A percentile compares a stretch with the other conserved stretches of the same genome.
phyloP scores from a whole-genome alignment of 169 alveolate genomes.

The Gregarina niphandrodes region DNA sequence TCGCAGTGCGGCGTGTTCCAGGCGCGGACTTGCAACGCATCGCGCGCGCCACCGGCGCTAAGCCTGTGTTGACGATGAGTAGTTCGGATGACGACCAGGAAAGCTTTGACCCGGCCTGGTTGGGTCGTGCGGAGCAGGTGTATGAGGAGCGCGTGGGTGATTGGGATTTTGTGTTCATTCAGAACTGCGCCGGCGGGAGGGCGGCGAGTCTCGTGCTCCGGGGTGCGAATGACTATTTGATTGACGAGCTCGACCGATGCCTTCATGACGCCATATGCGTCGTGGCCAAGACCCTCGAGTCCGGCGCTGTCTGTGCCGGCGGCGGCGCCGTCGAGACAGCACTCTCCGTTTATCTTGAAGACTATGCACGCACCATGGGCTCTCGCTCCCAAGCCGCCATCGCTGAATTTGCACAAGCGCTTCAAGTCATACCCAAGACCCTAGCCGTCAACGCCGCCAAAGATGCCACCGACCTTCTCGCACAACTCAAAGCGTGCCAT shows the following conservation, averaged over 20 bases:
- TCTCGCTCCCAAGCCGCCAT: conserved; percentile 92
- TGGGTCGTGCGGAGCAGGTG: conserved; percentile 71
- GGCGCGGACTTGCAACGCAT: conserved; percentile 75
- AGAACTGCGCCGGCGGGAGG: conserved; percentile 55
- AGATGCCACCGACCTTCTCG: conserved; percentile 28
- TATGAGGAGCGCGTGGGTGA: conserved; percentile 89
- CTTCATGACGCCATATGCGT: conserved; percentile 92
- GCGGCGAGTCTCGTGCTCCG: conserved; percentile 18
- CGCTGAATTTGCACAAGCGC: conserved; percentile 92
- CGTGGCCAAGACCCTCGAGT: conserved; percentile 30
- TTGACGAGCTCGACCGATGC: conserved; percentile 87
- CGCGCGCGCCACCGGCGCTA: conserved; percentile 20
- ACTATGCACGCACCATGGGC: conserved; percentile 80
- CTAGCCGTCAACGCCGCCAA: conserved; percentile 94
- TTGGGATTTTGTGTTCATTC: conserved; percentile 78
- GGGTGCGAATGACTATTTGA: conserved; percentile 92
- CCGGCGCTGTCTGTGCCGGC: conserved; percentile 65
- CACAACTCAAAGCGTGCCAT: conserved; percentile 23
- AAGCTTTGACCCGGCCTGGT: conserved; percentile 52
- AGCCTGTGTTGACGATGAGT: conserved; percentile 58
- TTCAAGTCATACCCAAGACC: conserved; percentile 85
- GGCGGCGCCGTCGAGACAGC: conserved; percentile 99
- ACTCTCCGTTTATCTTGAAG: conserved; percentile 78
- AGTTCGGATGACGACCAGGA: conserved; percentile 82
- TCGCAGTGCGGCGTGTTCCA: conserved; percentile 89